These are phyloP conservation scores for Omphalea diandra DNA, from an alignment of 441 rosid genomes.

Conservation along the genomic window DNA sequence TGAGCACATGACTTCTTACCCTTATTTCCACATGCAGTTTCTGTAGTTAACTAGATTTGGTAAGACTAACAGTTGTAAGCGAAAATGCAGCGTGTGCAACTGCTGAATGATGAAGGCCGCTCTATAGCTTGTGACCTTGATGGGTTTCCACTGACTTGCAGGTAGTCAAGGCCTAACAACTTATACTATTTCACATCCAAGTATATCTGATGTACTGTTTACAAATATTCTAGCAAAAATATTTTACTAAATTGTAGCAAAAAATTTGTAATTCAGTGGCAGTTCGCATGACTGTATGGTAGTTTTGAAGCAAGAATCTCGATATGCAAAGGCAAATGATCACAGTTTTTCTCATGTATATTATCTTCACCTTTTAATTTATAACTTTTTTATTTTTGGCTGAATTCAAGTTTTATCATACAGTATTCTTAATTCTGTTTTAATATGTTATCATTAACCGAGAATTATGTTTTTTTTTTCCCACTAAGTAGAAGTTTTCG, in stretches of 20 bases:
- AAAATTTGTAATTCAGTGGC: constrained; percentile 62
- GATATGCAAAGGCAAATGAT: constrained; percentile 68
- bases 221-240: too few relatives aligned
- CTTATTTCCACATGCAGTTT: constrained; percentile 1
- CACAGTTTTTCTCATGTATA: constrained; percentile 84
- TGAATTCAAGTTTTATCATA: not conserved
- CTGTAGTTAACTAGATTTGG: constrained; percentile 5
- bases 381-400: not conserved
- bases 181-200: constrained; percentile 15
- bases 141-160: constrained; percentile 87
- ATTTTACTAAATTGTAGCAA: constrained; percentile 25
- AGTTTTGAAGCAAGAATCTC: constrained; percentile 93
- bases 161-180: constrained; percentile 54
- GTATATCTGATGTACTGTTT: constrained; percentile 17
- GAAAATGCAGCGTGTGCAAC: constrained; percentile 65
- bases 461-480: constrained; percentile 10
- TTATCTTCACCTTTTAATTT: constrained; percentile 24
- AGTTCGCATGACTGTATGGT: constrained; percentile 79
- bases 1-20: constrained; percentile 17
- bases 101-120: constrained; percentile 79
- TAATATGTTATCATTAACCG: not conserved
- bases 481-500: constrained; percentile 26
- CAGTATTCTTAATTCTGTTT: constrained; percentile 10
- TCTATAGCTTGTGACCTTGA: constrained; percentile 77
- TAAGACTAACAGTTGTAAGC: constrained; percentile 24